These are phyloP conservation scores for Inga oerstediana DNA, from an alignment of 306 rosid species.

Conservation along the genomic window DNA sequence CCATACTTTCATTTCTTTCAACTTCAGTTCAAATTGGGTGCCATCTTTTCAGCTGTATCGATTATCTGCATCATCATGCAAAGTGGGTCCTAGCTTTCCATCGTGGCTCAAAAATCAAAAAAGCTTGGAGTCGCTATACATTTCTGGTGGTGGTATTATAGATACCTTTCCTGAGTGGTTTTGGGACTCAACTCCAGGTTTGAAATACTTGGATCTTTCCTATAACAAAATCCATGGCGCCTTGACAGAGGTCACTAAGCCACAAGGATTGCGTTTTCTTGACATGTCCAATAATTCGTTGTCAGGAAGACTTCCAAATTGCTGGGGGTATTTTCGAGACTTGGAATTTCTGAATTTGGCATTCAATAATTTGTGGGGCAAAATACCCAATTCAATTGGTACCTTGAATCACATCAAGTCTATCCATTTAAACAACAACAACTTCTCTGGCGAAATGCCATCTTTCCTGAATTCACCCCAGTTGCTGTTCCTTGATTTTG, in stretches of 20 bases:
- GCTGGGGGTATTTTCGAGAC: not conserved
- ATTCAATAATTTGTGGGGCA: not conserved
- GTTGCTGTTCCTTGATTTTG: constrained; percentile 10
- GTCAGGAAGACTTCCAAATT: not conserved
- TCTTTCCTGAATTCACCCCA: not conserved
- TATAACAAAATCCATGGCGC: constrained; percentile 28
- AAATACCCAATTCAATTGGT: constrained; percentile 5
- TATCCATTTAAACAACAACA: constrained; percentile 15
- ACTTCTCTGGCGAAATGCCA: constrained; percentile 9
- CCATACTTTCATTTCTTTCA: constrained; percentile 27
- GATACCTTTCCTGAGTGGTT: constrained; percentile 32
- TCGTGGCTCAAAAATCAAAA: not conserved
- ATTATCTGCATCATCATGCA: not conserved
- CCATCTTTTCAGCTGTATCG: not conserved
- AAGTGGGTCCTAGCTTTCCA: not conserved
- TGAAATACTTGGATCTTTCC: constrained; percentile 18
- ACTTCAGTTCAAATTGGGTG: constrained; percentile 32
- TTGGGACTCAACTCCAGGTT: not conserved
- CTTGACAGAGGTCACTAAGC: not conserved
- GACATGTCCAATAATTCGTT: not conserved
- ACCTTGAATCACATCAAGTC: not conserved
- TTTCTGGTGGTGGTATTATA: not conserved
- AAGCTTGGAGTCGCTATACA: not conserved
- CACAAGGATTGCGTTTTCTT: not conserved
- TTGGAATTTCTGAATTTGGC: not conserved